These are phyloP conservation scores for Zhuliangozyma blackwelliae DNA, from an alignment of 1,139 yeast genomes.

Conservation along the genomic window DNA sequence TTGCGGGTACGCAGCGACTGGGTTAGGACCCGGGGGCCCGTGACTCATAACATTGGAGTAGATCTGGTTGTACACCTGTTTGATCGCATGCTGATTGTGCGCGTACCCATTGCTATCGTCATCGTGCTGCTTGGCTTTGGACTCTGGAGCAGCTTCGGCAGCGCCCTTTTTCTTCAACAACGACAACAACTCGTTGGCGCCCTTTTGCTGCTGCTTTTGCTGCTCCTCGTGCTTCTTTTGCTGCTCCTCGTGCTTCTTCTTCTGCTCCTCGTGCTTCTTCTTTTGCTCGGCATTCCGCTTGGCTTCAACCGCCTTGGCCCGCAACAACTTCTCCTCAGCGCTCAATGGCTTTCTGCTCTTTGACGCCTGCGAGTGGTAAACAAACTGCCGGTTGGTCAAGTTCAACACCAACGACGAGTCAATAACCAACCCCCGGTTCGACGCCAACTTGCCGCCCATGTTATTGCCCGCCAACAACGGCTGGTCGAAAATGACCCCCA, in stretches of 20 bases:
- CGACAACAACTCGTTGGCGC: conserved; percentile 33
- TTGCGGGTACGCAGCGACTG: conserved; percentile 10
- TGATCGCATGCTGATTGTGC: conserved; percentile 38
- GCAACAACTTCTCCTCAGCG: conserved; percentile 19
- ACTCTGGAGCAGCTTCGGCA: conserved; percentile 4
- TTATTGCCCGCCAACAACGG: conserved; percentile 80
- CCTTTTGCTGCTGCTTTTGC: conserved; percentile 12
- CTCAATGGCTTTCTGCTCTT: conserved; percentile 33
- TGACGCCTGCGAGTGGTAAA: conserved; percentile 71
- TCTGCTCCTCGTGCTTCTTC: conserved; percentile 6
- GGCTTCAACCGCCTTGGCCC: conserved; percentile 17
- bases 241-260: not conserved
- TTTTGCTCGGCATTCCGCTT: conserved; percentile 15
- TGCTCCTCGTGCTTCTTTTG: conserved; percentile 8
- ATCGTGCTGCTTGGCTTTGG: conserved; percentile 12
- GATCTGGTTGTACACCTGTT: conserved; percentile 48
- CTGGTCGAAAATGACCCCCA: conserved; percentile 79
- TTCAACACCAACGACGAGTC: conserved; percentile 83
- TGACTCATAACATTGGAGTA: conserved; percentile 42
- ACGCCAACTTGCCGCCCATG: conserved; percentile 69
- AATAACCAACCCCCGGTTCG: conserved; percentile 79
- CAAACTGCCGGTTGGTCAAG: conserved; percentile 66
- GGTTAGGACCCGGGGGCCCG: conserved; percentile 22
- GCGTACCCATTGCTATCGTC: conserved; percentile 15
- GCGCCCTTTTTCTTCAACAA: conserved; percentile 24